Conservation (phyloP, 2,329 filamentous ascomycete genomes). For the Fusarium guadeloupense region DNA sequence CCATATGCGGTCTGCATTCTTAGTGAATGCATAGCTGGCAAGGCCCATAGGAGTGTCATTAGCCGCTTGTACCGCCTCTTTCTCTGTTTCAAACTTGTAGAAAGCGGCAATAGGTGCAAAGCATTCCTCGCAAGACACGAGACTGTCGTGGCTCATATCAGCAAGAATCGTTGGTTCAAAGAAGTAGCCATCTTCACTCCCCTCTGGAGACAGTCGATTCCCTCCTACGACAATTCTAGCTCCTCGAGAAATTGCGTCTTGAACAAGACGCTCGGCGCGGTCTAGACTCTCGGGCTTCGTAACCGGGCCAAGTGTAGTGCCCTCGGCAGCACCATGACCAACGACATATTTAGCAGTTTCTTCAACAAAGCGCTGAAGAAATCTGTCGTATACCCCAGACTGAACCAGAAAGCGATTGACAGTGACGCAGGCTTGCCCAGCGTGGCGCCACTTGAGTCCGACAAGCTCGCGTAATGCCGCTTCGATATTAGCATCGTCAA, state of each 20-base stretch:
- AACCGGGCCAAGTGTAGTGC: slow-evolving; percentile 19
- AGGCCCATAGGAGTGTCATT: slow-evolving; percentile 31
- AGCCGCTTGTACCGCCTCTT: slow-evolving; percentile 13
- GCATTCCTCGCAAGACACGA: slow-evolving; percentile 19
- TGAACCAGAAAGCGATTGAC: slow-evolving; percentile 69
- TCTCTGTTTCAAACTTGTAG: slow-evolving; percentile 29
- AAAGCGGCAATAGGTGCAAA: slow-evolving; percentile 27
- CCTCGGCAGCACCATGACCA: slow-evolving; percentile 17
- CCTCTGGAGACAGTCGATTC: not conserved
- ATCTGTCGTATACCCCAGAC: slow-evolving; percentile 63
- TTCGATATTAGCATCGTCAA: slow-evolving; percentile 69
- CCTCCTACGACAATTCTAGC: slow-evolving; percentile 15
- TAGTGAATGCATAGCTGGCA: slow-evolving; percentile 27
- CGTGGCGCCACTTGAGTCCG: slow-evolving; percentile 69
- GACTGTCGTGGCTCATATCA: slow-evolving; percentile 6
- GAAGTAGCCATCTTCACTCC: slow-evolving; percentile 13
- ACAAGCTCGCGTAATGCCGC: slow-evolving; percentile 3
- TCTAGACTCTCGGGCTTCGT: slow-evolving; percentile 22
- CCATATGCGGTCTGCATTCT: slow-evolving; percentile 17
- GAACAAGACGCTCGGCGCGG: slow-evolving; percentile 9
- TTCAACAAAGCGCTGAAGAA: slow-evolving; percentile 8
- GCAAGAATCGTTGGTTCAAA: slow-evolving; percentile 30
- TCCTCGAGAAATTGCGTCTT: slow-evolving; percentile 19
- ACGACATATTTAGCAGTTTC: slow-evolving; percentile 12
- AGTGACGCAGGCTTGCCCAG: slow-evolving; percentile 75